Base-by-base conservation (phyloP, 306 rosid genomes). In the Rosa chinensis region DNA sequence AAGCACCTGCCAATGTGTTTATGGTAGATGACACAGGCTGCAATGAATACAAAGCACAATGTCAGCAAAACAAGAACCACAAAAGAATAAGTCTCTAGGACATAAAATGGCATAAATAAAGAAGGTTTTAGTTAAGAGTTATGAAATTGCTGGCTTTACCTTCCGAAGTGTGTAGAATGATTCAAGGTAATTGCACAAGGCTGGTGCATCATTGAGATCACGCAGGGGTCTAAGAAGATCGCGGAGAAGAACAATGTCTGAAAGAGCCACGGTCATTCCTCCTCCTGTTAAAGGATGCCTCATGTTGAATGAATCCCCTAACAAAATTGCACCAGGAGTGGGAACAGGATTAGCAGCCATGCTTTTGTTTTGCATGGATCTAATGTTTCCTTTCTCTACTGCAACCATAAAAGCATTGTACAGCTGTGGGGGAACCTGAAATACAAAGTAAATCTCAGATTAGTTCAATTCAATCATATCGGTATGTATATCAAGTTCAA, bases 211-310 rank as follows among this genome's bases (percentile, higher is more conserved):
- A 68, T 73, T 73, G 45, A 91, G 84, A 79, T 89, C 64, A 8
- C 37, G 75, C 21, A 87, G 80, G 32, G 89, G 93, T 21, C 84
- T 81, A 13, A 91, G 86, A 47, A 91, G 91, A 77, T 91, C 69
- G 5, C 91, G 81, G 1, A 91, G 77, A 28, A 91, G 63, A 70
- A 86, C 97, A 77, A 87, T 89, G 77, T 93, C 98, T 40, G 98
- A 86, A 13, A 93, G 84, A 42, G 94, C 97, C 52, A 93, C 98
- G 0, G 98, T 93, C 98, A 91, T 91, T 79, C 98, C 98, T 37
- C 97, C 98, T 81, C 98, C 98, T 0, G 98, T 93, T 72, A 93
- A 84, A 76, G 97, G 97, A 86, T 93, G 98, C 17, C 98, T 91
- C 97, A 91, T 93, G 78, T 93, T 93, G 82, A 93, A 90, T 32